Conservation (phyloP, 352 stramenopile species). For the Pythium phragmiticola region DNA sequence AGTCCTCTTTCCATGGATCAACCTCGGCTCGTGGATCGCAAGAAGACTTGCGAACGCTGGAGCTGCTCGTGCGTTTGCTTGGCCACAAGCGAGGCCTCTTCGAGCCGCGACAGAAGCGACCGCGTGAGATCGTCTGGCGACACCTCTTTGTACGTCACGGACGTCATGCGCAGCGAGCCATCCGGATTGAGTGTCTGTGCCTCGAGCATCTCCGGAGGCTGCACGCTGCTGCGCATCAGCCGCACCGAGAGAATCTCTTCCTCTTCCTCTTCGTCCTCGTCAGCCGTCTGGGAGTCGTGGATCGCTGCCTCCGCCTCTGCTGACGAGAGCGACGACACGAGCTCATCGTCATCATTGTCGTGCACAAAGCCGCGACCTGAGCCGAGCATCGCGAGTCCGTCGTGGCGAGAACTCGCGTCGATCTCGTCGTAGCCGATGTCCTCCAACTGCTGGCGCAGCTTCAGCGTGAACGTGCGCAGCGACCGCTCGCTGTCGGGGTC, state of each 20-base stretch:
- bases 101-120: conserved; percentile 4
- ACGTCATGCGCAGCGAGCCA: conserved; percentile 27
- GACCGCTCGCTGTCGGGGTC: conserved; percentile 23
- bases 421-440: conserved; percentile 11
- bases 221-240: conserved; percentile 19
- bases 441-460: conserved; percentile 22
- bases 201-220: conserved; percentile 30
- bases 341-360: background rate
- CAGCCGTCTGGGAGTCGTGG: background rate
- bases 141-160: conserved; percentile 11
- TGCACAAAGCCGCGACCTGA: conserved; percentile 7
- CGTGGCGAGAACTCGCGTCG: conserved; percentile 13
- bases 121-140: conserved; percentile 2
- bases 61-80: conserved; percentile 10
- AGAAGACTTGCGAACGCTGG: conserved; percentile 4
- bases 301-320: background rate
- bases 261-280: conserved; percentile 6
- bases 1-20: background rate
- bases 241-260: conserved; percentile 27
- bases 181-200: conserved; percentile 22
- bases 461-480: conserved; percentile 28
- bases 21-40: conserved; percentile 6
- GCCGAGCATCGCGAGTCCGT: conserved; percentile 21
- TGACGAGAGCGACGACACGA: background rate
- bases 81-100: conserved; percentile 8